phyloP scores from a whole-genome alignment of 2,329 filamentous ascomycete species.

The Pseudocercospora ulei region DNA sequence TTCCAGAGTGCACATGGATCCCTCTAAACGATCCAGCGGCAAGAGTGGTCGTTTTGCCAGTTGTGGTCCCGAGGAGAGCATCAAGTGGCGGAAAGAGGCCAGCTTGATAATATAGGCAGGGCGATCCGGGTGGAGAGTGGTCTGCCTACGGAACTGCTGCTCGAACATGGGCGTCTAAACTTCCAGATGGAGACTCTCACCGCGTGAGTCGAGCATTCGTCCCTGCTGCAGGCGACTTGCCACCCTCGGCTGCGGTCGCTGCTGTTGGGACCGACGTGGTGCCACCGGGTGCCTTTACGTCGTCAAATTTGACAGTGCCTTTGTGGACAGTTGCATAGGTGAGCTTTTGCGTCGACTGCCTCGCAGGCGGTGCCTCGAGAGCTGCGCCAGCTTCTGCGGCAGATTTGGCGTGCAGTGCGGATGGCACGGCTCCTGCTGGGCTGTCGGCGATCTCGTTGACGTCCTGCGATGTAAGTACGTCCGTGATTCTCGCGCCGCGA shows the following conservation, averaged over 20 bases:
- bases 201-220: slow-evolving; percentile 2
- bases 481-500: slow-evolving; percentile 65
- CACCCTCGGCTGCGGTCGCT: neutral
- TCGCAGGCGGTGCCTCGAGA: slow-evolving; percentile 17
- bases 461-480: slow-evolving; percentile 66
- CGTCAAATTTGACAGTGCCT: slow-evolving; percentile 32
- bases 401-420: slow-evolving; percentile 42
- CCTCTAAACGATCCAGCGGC: too few species aligned
- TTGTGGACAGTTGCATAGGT: slow-evolving; percentile 32
- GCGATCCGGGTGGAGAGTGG: too few species aligned
- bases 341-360: slow-evolving; percentile 28
- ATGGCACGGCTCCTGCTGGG: slow-evolving; percentile 59
- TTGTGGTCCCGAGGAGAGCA: too few species aligned
- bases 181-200: neutral
- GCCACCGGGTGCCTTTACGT: slow-evolving; percentile 2
- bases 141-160: neutral
- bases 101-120: too few species aligned
- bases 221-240: slow-evolving; percentile 3
- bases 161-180: neutral
- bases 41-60: too few species aligned
- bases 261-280: neutral
- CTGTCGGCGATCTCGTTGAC: slow-evolving; percentile 83
- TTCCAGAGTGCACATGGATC: too few species aligned
- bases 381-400: slow-evolving; percentile 27
- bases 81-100: too few species aligned